Conservation (phyloP, 2,329 filamentous ascomycete species). For the Pseudogymnoascus sp. region DNA sequence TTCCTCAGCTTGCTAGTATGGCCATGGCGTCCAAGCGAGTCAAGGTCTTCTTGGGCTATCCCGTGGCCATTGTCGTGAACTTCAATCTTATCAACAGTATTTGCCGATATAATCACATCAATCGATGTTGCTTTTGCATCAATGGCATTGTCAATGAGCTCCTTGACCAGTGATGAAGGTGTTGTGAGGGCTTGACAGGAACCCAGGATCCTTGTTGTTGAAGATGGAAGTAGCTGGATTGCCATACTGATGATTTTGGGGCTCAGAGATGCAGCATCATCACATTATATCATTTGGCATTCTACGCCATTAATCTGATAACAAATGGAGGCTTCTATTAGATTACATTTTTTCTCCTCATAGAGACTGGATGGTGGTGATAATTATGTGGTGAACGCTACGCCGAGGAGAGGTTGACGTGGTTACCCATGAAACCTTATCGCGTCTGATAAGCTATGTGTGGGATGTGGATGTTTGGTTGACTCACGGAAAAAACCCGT, state of each 20-base stretch:
- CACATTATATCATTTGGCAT: background rate
- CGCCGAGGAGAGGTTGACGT: background rate
- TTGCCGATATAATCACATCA: constrained; percentile 56
- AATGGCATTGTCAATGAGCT: constrained; percentile 71
- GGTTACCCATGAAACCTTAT: constrained; percentile 9
- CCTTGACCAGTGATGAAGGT: constrained; percentile 61
- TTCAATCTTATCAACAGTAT: constrained; percentile 63
- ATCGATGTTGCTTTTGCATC: constrained; percentile 64
- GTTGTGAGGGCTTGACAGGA: constrained; percentile 55
- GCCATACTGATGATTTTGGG: constrained; percentile 23
- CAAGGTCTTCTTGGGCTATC: constrained; percentile 56
- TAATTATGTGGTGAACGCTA: background rate
- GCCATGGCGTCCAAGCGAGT: constrained; percentile 56
- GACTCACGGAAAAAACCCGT: constrained; percentile 12
- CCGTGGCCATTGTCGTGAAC: constrained; percentile 70
- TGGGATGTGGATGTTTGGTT: constrained; percentile 8
- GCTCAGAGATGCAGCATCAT: background rate
- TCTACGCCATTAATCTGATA: background rate
- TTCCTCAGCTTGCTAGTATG: constrained; percentile 67
- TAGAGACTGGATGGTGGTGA: background rate
- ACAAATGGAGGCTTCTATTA: background rate
- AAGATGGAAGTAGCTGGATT: constrained; percentile 43
- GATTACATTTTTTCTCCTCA: background rate
- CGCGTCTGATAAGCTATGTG: constrained; percentile 6
- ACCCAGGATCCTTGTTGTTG: constrained; percentile 51